Evolutionary conservation across 2,329 filamentous ascomycete genomes (phyloP).

Genomic region (Fusarium torulosum): DNA sequence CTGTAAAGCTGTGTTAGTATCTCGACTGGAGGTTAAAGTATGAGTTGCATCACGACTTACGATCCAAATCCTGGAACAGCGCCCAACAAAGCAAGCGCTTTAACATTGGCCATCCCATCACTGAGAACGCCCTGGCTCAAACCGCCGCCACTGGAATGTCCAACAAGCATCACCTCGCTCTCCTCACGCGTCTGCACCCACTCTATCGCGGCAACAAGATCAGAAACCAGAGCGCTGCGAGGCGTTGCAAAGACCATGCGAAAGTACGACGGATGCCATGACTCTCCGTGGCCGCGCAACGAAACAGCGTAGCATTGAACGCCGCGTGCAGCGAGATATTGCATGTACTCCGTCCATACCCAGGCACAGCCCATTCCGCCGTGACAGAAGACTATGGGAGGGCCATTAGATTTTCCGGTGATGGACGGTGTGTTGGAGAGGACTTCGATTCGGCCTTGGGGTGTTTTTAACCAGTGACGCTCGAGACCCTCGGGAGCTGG

Average conservation of each 20-base stretch:
- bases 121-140: conserved; percentile 63
- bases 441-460: conserved; percentile 62
- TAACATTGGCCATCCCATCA: conserved; percentile 55
- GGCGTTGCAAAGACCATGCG: conserved; percentile 62
- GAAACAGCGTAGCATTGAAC: conserved; percentile 66
- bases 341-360: conserved; percentile 66
- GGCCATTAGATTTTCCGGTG: conserved; percentile 14
- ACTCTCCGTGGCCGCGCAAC: conserved; percentile 65
- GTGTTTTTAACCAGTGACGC: conserved; percentile 59
- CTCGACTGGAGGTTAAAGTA: background rate
- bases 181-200: conserved; percentile 51
- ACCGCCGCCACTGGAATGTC: conserved; percentile 65
- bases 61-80: conserved; percentile 60
- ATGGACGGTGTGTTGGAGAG: conserved; percentile 56
- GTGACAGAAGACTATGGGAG: conserved; percentile 65
- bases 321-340: conserved; percentile 58
- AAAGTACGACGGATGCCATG: conserved; percentile 63
- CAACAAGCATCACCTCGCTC: conserved; percentile 58
- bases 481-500: conserved; percentile 56
- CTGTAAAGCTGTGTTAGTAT: conserved; percentile 42
- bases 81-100: conserved; percentile 60
- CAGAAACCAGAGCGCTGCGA: conserved; percentile 57
- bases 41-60: conserved; percentile 30
- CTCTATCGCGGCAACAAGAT: conserved; percentile 59
- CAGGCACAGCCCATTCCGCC: conserved; percentile 67